These are phyloP conservation scores for Paspalum vaginatum DNA, from an alignment of 176 grass and related monocot genomes.

Conservation along the genomic window DNA sequence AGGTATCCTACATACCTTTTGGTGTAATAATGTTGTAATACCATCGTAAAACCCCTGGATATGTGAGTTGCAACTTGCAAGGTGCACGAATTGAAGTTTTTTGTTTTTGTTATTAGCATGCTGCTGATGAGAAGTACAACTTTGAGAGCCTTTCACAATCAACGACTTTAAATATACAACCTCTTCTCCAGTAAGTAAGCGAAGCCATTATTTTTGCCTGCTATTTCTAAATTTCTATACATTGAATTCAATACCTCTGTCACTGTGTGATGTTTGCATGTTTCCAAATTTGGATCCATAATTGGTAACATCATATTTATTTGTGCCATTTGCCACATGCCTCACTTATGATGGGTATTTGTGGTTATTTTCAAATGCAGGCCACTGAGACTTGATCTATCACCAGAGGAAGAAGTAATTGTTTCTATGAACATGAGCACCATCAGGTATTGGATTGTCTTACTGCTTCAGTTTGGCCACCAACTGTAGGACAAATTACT, in stretches of 20 bases:
- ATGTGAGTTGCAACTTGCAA: constrained; percentile 43
- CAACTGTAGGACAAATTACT: constrained; percentile 27
- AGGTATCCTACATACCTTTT: constrained; percentile 60
- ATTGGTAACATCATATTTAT: constrained; percentile 12
- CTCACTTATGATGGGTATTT: constrained; percentile 28
- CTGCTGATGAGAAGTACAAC: constrained; percentile 98
- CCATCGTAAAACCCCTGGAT: constrained; percentile 34
- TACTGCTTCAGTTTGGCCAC: neutral
- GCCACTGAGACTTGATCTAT: constrained; percentile 87
- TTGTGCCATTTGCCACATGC: constrained; percentile 14
- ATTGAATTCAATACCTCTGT: constrained; percentile 18
- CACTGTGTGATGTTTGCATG: constrained; percentile 4
- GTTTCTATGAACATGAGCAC: constrained; percentile 89
- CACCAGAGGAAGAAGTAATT: constrained; percentile 89
- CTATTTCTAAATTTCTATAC: constrained; percentile 35
- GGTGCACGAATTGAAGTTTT: constrained; percentile 31
- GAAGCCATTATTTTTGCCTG: constrained; percentile 38
- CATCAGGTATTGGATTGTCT: constrained; percentile 73
- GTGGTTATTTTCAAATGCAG: constrained; percentile 53
- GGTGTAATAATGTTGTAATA: neutral
- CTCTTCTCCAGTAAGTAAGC: constrained; percentile 87
- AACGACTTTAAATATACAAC: constrained; percentile 90
- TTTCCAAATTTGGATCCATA: constrained; percentile 8
- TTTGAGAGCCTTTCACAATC: constrained; percentile 91
- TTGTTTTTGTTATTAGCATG: constrained; percentile 70